These are phyloP conservation scores for Cordyceps tenuipes DNA, from an alignment of 2,329 filamentous ascomycete genomes.

Conservation along the genomic window DNA sequence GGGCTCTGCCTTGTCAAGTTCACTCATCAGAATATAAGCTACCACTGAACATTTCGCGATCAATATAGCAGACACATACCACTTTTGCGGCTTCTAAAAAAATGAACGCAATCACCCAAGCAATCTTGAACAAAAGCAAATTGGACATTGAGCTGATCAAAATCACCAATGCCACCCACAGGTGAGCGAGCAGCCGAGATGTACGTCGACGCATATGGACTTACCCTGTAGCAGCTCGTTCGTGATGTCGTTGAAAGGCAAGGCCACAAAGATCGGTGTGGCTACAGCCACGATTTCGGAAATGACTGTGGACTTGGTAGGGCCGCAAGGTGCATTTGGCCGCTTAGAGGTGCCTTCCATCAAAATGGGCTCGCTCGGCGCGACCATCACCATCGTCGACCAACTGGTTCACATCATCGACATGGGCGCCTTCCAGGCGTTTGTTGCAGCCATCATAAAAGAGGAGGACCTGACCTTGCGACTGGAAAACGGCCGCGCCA, in stretches of 20 bases:
- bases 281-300: not conserved
- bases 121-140: slow-evolving; percentile 3
- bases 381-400: slow-evolving; percentile 2
- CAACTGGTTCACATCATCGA: not conserved
- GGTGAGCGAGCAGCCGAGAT: not conserved
- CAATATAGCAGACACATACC: not conserved
- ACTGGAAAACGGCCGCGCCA: slow-evolving; percentile 3
- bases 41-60: not conserved
- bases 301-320: slow-evolving; percentile 10
- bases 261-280: slow-evolving; percentile 7
- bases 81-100: not conserved
- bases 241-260: not conserved
- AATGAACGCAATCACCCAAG: slow-evolving; percentile 6
- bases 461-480: not conserved
- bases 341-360: slow-evolving; percentile 4
- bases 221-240: slow-evolving; percentile 1
- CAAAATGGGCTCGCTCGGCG: slow-evolving; percentile 10
- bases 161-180: slow-evolving; percentile 5
- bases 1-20: not conserved
- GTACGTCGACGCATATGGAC: not conserved
- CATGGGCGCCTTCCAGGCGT: slow-evolving; percentile 5
- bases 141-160: slow-evolving; percentile 1
- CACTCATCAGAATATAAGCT: not conserved
- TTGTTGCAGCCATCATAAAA: slow-evolving; percentile 1
- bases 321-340: slow-evolving; percentile 3